Evolutionary conservation across 257 asterid species (phyloP), one percentile per base, ranked within the genome.

Genomic region (Nicotiana tabacum): DNA sequence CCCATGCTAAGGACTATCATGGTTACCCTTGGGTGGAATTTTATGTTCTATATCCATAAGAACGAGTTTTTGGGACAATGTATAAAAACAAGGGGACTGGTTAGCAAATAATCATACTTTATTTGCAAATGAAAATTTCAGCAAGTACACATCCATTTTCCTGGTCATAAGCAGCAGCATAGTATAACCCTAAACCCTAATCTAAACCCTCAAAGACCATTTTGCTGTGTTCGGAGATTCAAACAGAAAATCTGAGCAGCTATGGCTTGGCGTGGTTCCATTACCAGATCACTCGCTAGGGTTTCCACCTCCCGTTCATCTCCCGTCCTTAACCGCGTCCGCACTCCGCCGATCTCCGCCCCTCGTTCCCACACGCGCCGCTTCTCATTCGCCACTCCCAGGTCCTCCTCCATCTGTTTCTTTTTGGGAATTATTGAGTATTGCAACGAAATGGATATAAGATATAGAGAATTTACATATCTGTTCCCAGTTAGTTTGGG

Each of bases 221-320:
- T 37, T 57, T 39, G 8, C 68, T 17, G 67, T 56, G 68, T 56
- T 77, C 9, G 32, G n/a, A 78, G 18, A 58, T 57, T 77, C 60
- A 9, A 56, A 35, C 79, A 35, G 37, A 77, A 18, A 43, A 43
- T 43, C 88, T 62, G 32, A 30, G 80, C 81, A 68, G 16, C 69
- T 86, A 96, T 96, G 99, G 98, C 99, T 88, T 94, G 93, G 94
- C 97, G 94, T 77, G 97, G 97, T 83, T 91, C 98, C 16, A 18
- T 94, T 83, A 89, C 94, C 85, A 88, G 97, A 87, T 89, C 99
- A 46, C 85, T 95, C 77, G 92, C 91, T n/a, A 88, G 96, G 83
- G 83, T 96, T 76, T 88, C 99, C 87, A 82, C 93, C 77, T 86
- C 85, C 88, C 97, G 98, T 70, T 88, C 96, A n/a, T 87, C 97